Conservation (phyloP, 2,329 filamentous ascomycete genomes). For the Cordyceps pruinosa region DNA sequence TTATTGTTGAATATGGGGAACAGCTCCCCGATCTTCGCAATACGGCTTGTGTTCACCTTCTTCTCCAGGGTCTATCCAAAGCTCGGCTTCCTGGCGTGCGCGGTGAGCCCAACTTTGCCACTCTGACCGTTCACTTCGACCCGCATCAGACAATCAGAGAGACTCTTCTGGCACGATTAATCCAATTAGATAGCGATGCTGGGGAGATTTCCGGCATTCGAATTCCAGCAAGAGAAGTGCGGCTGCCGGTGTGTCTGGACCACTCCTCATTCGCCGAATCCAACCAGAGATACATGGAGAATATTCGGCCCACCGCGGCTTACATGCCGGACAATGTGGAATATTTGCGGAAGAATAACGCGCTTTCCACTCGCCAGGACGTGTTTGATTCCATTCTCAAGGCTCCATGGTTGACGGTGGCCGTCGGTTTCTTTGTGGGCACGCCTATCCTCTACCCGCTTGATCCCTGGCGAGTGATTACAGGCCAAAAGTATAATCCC, state of each 20-base stretch:
- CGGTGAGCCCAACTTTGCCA: constrained; percentile 16
- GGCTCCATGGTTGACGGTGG: constrained; percentile 24
- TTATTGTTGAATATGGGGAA: constrained; percentile 24
- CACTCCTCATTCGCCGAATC: constrained; percentile 29
- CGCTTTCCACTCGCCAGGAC: constrained; percentile 23
- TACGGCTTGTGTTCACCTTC: constrained; percentile 26
- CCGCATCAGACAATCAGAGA: neutral
- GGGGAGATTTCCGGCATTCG: neutral
- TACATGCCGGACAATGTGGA: constrained; percentile 55
- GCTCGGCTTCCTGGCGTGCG: constrained; percentile 10
- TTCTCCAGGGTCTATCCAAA: constrained; percentile 11
- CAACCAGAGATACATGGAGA: constrained; percentile 48
- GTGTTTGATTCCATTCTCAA: constrained; percentile 28
- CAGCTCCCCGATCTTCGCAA: constrained; percentile 48
- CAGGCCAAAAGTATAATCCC: constrained; percentile 23
- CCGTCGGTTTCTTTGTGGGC: constrained; percentile 27
- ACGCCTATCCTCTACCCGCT: constrained; percentile 21
- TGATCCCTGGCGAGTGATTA: constrained; percentile 13
- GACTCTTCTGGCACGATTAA: neutral
- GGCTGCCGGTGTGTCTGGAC: constrained; percentile 22
- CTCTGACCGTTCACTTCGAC: constrained; percentile 18
- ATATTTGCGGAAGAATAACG: constrained; percentile 37
- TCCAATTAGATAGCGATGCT: neutral
- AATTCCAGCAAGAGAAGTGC: constrained; percentile 14
- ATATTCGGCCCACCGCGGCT: constrained; percentile 49